Evolutionary conservation across 2,329 filamentous ascomycete genomes (phyloP).

Genomic region (Thielaviopsis euricoi): DNA sequence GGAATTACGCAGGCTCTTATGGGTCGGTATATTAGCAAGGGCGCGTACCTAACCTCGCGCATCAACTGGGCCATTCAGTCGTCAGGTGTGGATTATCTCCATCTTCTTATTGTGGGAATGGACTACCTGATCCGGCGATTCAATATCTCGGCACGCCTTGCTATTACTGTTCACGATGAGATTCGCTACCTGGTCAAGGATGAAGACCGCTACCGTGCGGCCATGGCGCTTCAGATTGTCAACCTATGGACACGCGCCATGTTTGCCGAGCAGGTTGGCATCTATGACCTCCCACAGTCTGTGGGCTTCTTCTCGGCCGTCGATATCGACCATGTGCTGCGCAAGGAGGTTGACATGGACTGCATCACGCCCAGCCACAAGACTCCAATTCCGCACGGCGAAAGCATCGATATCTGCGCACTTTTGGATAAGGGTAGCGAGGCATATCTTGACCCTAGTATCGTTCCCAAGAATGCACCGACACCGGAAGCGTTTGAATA

Average conservation of each 20-base stretch:
- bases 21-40: conserved; percentile 71
- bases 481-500: conserved; percentile 49
- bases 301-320: conserved; percentile 94
- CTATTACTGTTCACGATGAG: conserved; percentile 94
- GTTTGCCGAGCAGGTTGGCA: conserved; percentile 94
- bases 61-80: conserved; percentile 99
- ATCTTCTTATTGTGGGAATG: conserved; percentile 86
- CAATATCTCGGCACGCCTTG: conserved; percentile 68
- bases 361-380: conserved; percentile 83
- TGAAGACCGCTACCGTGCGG: conserved; percentile 71
- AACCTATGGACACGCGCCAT: conserved; percentile 96
- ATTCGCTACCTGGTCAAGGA: conserved; percentile 84
- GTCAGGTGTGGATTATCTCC: conserved; percentile 90
- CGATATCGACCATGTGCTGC: conserved; percentile 86
- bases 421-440: conserved; percentile 56
- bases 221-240: conserved; percentile 82
- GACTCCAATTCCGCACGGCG: conserved; percentile 62
- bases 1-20: conserved; percentile 94
- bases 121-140: conserved; percentile 78
- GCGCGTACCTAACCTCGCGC: conserved; percentile 83
- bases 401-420: conserved; percentile 68
- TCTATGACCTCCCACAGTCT: conserved; percentile 81
- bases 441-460: conserved; percentile 51
- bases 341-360: conserved; percentile 97
- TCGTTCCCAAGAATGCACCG: conserved; percentile 36